Base-by-base conservation (phyloP, 306 rosid species). In the Trifolium fragiferum region DNA sequence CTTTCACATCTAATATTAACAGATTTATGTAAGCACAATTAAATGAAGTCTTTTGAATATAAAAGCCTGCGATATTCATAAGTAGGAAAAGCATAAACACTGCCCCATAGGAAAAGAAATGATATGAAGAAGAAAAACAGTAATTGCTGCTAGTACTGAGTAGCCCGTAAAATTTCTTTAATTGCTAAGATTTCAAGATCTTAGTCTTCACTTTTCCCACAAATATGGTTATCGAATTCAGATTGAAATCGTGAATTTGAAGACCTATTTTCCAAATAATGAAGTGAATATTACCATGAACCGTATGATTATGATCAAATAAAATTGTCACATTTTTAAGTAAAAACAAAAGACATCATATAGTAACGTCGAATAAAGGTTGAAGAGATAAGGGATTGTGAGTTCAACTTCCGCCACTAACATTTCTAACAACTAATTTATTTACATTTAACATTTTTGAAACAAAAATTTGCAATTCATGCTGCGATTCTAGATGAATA, bases 101-200 rank as follows among this genome's bases (percentile, higher is more conserved):
- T 25, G 38, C 60, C 77, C 63, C 20, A 66, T 13, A 1, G 7
- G n/a, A 51, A 58, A 46, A 51, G 55, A 72, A 60, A 76, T 37
- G n/a, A 50, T 35, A 58, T 25, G 14, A 62, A 44, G 35, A 61
- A 23, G 18, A 62, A 11, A 15, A 74, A 37, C 46, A 20, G 46
- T 38, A 5, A 41, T 37, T 27, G 68, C 30, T 9, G 6, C 70
- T 62, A 50, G 58, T 25, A 73, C 44, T 51, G 43, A 20, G 67
- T 46, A 50, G 38, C 40, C 2, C 27, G 7, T 53, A 30, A n/a
- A 79, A 54, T 47, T 19, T 23, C 60, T 15, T 64, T 18, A 55
- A 12, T 72, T 72, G 71, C 10, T n/a, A 12, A 18, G 16, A 53
- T 55, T 70, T 76, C 72, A 55, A 70, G 72, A 32, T 40, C 68